Conservation (phyloP, 164 flowering plant genomes). For the Annona cherimola region DNA sequence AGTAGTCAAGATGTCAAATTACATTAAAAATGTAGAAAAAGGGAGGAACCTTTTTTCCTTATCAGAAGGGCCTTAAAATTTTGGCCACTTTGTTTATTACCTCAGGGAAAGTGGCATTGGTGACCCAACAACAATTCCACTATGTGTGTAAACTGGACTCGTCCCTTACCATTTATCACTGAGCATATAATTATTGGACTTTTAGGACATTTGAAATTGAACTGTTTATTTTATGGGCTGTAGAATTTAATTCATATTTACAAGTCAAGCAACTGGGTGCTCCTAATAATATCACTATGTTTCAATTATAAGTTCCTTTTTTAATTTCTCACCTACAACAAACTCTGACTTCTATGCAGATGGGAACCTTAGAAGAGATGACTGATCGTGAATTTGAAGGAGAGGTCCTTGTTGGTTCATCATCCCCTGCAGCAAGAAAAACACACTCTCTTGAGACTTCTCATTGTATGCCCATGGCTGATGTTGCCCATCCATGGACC, state of each 20-base stretch:
- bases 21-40: too few relatives aligned
- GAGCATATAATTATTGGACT: background rate
- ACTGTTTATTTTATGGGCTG: background rate
- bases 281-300: too few relatives aligned
- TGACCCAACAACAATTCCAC: background rate
- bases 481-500: slow-evolving; percentile 23
- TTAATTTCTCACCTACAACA: background rate
- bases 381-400: slow-evolving; percentile 37
- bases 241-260: background rate
- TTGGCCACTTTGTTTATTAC: background rate
- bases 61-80: background rate
- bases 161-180: background rate
- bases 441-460: slow-evolving; percentile 31
- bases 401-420: slow-evolving; percentile 33
- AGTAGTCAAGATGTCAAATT: too few relatives aligned
- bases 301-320: background rate
- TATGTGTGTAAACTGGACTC: background rate
- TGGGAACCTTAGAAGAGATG: slow-evolving; percentile 40
- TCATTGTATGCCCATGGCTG: slow-evolving; percentile 14
- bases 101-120: background rate
- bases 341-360: slow-evolving; percentile 17
- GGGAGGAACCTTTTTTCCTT: too few relatives aligned
- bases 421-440: slow-evolving; percentile 33
- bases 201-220: too few relatives aligned
- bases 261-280: background rate